phyloP scores from a whole-genome alignment of 1,139 yeast species.

The Blastobotrys persicus region DNA sequence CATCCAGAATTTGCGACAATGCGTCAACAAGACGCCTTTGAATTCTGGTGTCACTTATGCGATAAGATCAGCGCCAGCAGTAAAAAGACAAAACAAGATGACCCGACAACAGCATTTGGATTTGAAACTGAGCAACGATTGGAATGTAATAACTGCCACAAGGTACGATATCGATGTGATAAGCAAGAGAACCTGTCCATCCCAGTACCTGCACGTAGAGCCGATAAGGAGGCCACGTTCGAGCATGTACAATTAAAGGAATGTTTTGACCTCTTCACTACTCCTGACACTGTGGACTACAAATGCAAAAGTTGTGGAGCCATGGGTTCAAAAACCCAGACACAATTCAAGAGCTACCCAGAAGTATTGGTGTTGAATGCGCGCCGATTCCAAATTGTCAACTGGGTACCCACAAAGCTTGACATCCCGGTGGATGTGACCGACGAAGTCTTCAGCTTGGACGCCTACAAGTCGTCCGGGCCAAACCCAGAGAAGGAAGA shows the following conservation, averaged over 20 bases:
- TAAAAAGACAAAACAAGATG: slow-evolving; percentile 26
- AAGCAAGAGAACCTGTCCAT: slow-evolving; percentile 68
- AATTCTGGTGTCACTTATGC: slow-evolving; percentile 68
- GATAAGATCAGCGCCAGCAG: slow-evolving; percentile 55
- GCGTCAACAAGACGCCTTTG: slow-evolving; percentile 94
- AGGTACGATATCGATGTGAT: slow-evolving; percentile 57
- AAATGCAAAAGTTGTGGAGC: slow-evolving; percentile 60
- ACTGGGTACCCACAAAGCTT: slow-evolving; percentile 87
- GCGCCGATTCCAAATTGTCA: slow-evolving; percentile 75
- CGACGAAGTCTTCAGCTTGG: slow-evolving; percentile 43
- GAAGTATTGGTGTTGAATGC: slow-evolving; percentile 67
- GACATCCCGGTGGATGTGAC: slow-evolving; percentile 70
- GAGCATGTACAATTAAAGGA: slow-evolving; percentile 52
- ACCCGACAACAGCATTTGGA: slow-evolving; percentile 58
- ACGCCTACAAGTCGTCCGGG: slow-evolving; percentile 38
- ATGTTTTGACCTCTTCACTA: slow-evolving; percentile 48
- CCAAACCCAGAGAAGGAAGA: slow-evolving; percentile 46
- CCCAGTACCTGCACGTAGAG: slow-evolving; percentile 48
- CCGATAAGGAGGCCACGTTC: slow-evolving; percentile 46
- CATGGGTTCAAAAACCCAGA: slow-evolving; percentile 35
- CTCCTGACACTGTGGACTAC: slow-evolving; percentile 61
- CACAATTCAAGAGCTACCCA: slow-evolving; percentile 63
- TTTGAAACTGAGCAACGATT: slow-evolving; percentile 65
- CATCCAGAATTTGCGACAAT: slow-evolving; percentile 83
- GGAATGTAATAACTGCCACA: slow-evolving; percentile 58